phyloP scores from a whole-genome alignment of 495 filamentous ascomycete genomes.

The Aspergillus bridgeri region DNA sequence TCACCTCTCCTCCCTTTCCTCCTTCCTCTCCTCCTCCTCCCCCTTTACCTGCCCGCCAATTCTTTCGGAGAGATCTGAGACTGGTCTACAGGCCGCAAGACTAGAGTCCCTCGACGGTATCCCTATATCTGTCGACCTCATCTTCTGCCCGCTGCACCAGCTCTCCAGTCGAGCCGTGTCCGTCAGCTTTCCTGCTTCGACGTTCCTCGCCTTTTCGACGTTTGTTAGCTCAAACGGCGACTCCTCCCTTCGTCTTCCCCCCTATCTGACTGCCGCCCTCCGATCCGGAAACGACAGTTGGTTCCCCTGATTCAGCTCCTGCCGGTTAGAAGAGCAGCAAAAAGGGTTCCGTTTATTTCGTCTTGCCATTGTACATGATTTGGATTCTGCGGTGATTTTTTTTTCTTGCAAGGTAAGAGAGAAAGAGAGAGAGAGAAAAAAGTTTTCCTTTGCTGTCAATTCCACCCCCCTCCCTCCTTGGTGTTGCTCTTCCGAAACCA shows the following conservation, averaged over 20 bases:
- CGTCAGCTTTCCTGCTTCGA: conserved; percentile 39
- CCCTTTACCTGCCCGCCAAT: conserved; percentile 54
- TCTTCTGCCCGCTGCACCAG: conserved; percentile 30
- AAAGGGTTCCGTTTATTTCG: conserved; percentile 29
- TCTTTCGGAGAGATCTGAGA: conserved; percentile 42
- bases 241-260: conserved; percentile 22
- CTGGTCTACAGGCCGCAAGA: conserved; percentile 27
- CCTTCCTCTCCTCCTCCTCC: conserved; percentile 46
- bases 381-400: conserved; percentile 29
- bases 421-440: too few relatives aligned
- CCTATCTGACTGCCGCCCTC: conserved; percentile 34
- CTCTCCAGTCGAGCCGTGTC: conserved; percentile 47
- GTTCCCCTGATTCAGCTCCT: conserved; percentile 44
- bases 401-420: conserved; percentile 34
- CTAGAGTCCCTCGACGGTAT: conserved; percentile 24
- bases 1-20: conserved; percentile 55
- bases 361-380: conserved; percentile 26
- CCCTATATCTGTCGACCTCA: conserved; percentile 36
- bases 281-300: conserved; percentile 36
- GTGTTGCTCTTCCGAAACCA: conserved; percentile 16
- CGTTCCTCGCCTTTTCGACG: conserved; percentile 36
- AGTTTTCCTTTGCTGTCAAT: conserved; percentile 14
- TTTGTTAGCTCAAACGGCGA: conserved; percentile 52
- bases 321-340: conserved; percentile 46
- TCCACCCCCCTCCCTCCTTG: conserved; percentile 9